phyloP scores from a whole-genome alignment of 768 basidiomycete genomes.

The Austroboletus eburneus region DNA sequence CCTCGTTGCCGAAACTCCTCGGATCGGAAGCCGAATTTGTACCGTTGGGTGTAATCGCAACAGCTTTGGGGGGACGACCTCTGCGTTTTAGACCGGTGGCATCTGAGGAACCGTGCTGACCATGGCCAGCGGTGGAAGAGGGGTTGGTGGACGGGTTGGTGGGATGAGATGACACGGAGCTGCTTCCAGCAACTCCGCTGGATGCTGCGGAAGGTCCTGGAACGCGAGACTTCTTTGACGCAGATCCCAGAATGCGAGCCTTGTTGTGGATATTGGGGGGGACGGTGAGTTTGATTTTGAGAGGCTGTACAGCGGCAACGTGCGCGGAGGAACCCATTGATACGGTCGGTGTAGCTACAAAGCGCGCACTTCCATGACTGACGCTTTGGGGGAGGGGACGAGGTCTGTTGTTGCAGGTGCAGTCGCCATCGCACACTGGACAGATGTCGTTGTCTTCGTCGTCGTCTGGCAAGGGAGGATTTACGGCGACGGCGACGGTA shows the following conservation, averaged over 20 bases:
- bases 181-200: slow-evolving; percentile 35
- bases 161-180: slow-evolving; percentile 11
- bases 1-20: slow-evolving; percentile 31
- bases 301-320: slow-evolving; percentile 29
- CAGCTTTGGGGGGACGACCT: slow-evolving; percentile 54
- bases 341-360: slow-evolving; percentile 36
- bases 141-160: slow-evolving; percentile 1
- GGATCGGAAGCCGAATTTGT: slow-evolving; percentile 15
- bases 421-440: slow-evolving; percentile 87
- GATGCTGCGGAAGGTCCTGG: slow-evolving; percentile 30
- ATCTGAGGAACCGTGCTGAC: slow-evolving; percentile 15
- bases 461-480: slow-evolving; percentile 40
- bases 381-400: slow-evolving; percentile 29
- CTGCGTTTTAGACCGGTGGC: slow-evolving; percentile 40
- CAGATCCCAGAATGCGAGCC: slow-evolving; percentile 26
- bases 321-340: slow-evolving; percentile 32
- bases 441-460: slow-evolving; percentile 87
- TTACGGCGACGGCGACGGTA: slow-evolving; percentile 53
- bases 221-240: slow-evolving; percentile 27
- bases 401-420: slow-evolving; percentile 63
- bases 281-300: slow-evolving; percentile 74
- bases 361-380: slow-evolving; percentile 34
- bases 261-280: slow-evolving; percentile 53
- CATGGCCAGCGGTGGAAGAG: slow-evolving; percentile 29
- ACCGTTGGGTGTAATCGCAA: slow-evolving; percentile 32